These are phyloP conservation scores for Quercus gilva DNA, from an alignment of 306 rosid species.

Conservation along the genomic window DNA sequence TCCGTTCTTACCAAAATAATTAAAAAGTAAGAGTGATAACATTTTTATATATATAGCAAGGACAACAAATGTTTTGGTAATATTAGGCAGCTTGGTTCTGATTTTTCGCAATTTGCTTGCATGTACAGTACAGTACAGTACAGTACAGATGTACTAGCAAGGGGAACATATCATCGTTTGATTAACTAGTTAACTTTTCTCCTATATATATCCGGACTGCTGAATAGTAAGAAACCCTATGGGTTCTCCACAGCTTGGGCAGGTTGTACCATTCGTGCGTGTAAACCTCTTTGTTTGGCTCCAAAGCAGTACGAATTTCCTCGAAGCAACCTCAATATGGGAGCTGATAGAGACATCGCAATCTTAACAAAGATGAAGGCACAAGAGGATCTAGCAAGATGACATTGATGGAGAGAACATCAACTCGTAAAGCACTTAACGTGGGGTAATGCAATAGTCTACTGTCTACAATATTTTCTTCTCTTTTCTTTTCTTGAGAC, in stretches of 20 bases:
- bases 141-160: no score
- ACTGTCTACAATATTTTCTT: no score
- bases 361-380: background rate
- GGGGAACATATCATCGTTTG: background rate
- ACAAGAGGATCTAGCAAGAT: no score
- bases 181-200: background rate
- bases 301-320: slow-evolving; percentile 18
- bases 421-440: no score
- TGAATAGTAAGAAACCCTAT: background rate
- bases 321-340: slow-evolving; percentile 18
- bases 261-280: no score
- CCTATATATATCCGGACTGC: background rate
- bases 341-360: background rate
- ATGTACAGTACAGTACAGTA: no score
- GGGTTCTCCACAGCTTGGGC: background rate
- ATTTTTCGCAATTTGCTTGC: background rate
- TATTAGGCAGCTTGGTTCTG: background rate
- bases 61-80: background rate
- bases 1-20: background rate
- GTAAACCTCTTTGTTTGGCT: background rate
- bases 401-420: no score
- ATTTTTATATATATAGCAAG: no score
- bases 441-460: no score
- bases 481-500: no score
- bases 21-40: background rate